These are phyloP conservation scores for Coemansia sp. DNA, from an alignment of 192 early-diverging fungal genomes.

Conservation along the genomic window DNA sequence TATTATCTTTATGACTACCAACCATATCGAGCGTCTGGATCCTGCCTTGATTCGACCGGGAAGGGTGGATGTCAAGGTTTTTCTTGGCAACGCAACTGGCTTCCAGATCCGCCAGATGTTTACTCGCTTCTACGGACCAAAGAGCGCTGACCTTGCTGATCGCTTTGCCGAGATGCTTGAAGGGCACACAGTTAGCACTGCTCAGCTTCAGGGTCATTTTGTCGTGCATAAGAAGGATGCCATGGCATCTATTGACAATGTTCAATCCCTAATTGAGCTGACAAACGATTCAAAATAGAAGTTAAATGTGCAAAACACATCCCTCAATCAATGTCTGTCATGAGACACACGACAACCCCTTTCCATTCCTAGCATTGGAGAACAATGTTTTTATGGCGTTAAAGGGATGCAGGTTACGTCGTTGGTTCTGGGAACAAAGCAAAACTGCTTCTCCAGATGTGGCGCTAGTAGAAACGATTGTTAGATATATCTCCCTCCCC, in stretches of 20 bases:
- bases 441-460: too few species aligned
- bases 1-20: constrained; percentile 91
- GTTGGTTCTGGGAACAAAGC: too few species aligned
- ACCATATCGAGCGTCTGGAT: constrained; percentile 75
- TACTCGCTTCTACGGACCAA: constrained; percentile 68
- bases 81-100: constrained; percentile 68
- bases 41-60: constrained; percentile 79
- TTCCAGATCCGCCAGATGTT: constrained; percentile 75
- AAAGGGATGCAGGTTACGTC: too few species aligned
- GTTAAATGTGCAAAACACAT: background rate
- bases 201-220: constrained; percentile 95
- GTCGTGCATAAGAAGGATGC: constrained; percentile 79
- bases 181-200: constrained; percentile 70
- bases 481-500: background rate
- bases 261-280: constrained; percentile 7
- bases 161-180: constrained; percentile 62
- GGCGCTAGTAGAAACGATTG: too few species aligned
- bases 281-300: background rate
- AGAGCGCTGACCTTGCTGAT: constrained; percentile 58
- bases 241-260: constrained; percentile 59
- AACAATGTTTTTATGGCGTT: too few species aligned
- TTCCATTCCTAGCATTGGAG: background rate
- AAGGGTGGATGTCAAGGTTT: constrained; percentile 72
- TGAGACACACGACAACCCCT: background rate
- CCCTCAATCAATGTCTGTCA: background rate